These are phyloP conservation scores for Penicillium sp. DNA, from an alignment of 2,329 filamentous ascomycete genomes.

Conservation along the genomic window DNA sequence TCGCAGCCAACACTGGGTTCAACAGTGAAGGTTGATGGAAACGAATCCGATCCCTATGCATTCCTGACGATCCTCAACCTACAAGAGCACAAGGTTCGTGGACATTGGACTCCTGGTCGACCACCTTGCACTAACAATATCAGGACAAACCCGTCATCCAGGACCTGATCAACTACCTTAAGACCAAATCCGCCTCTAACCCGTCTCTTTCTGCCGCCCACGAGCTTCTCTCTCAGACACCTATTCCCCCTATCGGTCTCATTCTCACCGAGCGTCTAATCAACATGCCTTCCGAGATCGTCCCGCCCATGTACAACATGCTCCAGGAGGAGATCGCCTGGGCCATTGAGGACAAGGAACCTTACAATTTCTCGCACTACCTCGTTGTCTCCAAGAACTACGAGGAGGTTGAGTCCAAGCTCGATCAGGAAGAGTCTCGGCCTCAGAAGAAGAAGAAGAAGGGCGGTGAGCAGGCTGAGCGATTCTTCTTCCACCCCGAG, in stretches of 20 bases:
- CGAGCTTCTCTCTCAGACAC: conserved; percentile 57
- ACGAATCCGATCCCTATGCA: conserved; percentile 88
- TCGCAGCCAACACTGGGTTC: conserved; percentile 86
- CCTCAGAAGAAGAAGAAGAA: conserved; percentile 70
- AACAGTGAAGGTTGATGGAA: conserved; percentile 95
- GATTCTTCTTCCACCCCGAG: conserved; percentile 93
- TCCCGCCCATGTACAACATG: conserved; percentile 94
- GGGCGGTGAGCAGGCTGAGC: conserved; percentile 50
- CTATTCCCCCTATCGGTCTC: conserved; percentile 69
- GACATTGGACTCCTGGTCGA: background rate
- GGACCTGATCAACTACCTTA: conserved; percentile 71
- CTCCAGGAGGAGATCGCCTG: conserved; percentile 86
- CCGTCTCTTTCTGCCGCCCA: conserved; percentile 59
- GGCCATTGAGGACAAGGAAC: conserved; percentile 86
- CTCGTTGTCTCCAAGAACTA: conserved; percentile 92
- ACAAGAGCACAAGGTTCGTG: conserved; percentile 64
- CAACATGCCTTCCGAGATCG: conserved; percentile 93
- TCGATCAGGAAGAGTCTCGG: conserved; percentile 66
- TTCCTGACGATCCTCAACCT: conserved; percentile 88
- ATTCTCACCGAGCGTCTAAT: conserved; percentile 91
- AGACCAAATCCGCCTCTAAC: conserved; percentile 54
- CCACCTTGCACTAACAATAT: background rate
- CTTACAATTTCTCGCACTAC: conserved; percentile 92
- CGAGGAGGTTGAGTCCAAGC: conserved; percentile 76
- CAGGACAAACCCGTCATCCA: conserved; percentile 70